Conservation (phyloP, 2,329 filamentous ascomycete genomes). For the Aspergillus nomiae region DNA sequence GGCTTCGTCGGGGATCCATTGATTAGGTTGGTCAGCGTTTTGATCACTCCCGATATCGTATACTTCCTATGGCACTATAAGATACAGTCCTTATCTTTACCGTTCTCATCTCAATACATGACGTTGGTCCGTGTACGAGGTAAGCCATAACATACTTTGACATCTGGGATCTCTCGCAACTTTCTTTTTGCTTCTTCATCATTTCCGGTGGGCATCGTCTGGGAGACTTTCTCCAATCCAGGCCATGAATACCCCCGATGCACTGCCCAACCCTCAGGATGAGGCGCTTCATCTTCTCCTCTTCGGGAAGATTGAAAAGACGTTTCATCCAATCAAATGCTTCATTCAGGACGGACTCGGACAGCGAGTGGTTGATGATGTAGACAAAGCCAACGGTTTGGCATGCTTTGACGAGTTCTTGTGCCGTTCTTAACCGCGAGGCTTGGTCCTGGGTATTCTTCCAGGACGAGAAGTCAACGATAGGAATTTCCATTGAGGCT, state of each 20-base stretch:
- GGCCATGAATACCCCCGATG: constrained; percentile 61
- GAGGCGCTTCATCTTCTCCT: constrained; percentile 54
- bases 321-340: constrained; percentile 49
- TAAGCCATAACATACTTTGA: constrained; percentile 46
- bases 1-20: constrained; percentile 51
- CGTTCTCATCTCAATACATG: background rate
- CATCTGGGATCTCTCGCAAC: constrained; percentile 51
- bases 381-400: constrained; percentile 52
- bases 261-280: constrained; percentile 51
- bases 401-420: constrained; percentile 45
- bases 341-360: constrained; percentile 40
- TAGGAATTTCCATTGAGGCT: constrained; percentile 34
- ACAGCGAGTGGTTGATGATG: constrained; percentile 52
- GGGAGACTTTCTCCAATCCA: constrained; percentile 56
- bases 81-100: background rate
- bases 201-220: constrained; percentile 44
- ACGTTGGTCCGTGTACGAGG: background rate
- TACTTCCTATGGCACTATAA: constrained; percentile 45
- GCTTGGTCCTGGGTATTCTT: constrained; percentile 27
- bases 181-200: constrained; percentile 46
- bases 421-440: constrained; percentile 36
- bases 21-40: constrained; percentile 49
- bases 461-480: constrained; percentile 45
- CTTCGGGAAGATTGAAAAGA: constrained; percentile 48
- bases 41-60: constrained; percentile 56